Evolutionary conservation across 176 grass and related monocot species (phyloP).

Genomic region (Cenchrus purpureus): DNA sequence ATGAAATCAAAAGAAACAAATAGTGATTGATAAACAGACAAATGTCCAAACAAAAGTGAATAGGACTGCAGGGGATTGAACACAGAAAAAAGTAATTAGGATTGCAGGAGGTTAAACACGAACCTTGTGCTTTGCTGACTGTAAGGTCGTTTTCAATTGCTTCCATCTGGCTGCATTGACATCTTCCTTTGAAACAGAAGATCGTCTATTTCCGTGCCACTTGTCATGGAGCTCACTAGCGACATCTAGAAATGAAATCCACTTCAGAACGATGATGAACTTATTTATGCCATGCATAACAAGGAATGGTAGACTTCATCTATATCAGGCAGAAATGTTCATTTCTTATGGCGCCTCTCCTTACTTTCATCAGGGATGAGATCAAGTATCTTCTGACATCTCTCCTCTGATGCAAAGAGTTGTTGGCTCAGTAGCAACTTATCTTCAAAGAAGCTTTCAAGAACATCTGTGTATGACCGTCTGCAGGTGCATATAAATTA

Average conservation of each 20-base stretch:
- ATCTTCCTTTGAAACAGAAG: slow-evolving; percentile 84
- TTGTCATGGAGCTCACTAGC: slow-evolving; percentile 75
- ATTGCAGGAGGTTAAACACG: slow-evolving; percentile 5
- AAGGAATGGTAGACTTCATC: background rate
- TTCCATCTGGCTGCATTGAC: slow-evolving; percentile 76
- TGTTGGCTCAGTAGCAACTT: slow-evolving; percentile 72
- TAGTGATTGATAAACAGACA: background rate
- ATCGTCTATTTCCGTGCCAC: slow-evolving; percentile 83
- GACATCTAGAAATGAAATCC: slow-evolving; percentile 18
- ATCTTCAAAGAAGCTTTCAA: slow-evolving; percentile 82
- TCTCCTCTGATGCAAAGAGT: slow-evolving; percentile 75
- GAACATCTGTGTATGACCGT: slow-evolving; percentile 84
- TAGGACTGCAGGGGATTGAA: background rate
- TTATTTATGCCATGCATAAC: slow-evolving; percentile 18
- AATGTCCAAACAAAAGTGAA: slow-evolving; percentile 1
- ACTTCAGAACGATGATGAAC: slow-evolving; percentile 29
- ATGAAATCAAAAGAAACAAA: background rate
- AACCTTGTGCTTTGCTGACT: slow-evolving; percentile 94
- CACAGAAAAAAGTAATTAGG: background rate
- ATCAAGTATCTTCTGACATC: slow-evolving; percentile 84
- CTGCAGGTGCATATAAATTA: slow-evolving; percentile 46
- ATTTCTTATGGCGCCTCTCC: background rate
- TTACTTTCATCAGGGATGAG: slow-evolving; percentile 91
- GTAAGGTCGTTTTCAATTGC: slow-evolving; percentile 77
- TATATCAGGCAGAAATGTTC: background rate